phyloP scores from a whole-genome alignment of 192 early-diverging fungal genomes.

The Neocallimastix lanati region DNA sequence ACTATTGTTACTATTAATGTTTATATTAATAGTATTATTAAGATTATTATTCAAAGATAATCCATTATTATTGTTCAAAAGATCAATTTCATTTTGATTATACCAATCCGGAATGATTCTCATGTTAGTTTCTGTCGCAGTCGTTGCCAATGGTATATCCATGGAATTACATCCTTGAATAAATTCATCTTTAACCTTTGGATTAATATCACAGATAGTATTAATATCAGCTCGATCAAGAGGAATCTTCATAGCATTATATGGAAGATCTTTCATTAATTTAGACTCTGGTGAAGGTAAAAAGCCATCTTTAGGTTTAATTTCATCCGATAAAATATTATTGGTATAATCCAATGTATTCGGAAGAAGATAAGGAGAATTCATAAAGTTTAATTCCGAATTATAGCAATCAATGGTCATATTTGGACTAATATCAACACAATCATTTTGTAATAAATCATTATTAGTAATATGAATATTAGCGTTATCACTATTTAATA shows the following conservation, averaged over 20 bases:
- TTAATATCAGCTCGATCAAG: not conserved
- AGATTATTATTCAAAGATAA: too few species aligned
- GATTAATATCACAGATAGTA: not conserved
- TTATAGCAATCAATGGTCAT: not conserved
- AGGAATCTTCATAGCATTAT: not conserved
- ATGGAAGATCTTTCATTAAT: not conserved
- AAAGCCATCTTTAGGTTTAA: too few species aligned
- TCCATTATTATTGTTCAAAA: too few species aligned
- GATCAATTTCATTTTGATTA: not conserved
- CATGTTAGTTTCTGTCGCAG: not conserved
- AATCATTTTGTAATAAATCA: not conserved
- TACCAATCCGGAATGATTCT: not conserved
- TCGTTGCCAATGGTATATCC: not conserved
- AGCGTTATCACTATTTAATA: too few species aligned
- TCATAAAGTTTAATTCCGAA: not conserved
- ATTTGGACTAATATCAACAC: not conserved
- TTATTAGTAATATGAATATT: too few species aligned
- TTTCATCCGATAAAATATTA: not conserved
- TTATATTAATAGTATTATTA: too few species aligned
- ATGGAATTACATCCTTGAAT: not conserved
- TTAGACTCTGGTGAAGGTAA: not conserved
- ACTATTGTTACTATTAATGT: too few species aligned
- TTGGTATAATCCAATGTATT: not conserved
- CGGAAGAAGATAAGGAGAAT: not conserved
- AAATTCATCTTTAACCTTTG: not conserved